phyloP scores from a whole-genome alignment of 2,329 filamentous ascomycete genomes.

The Tolypocladium cylindrosporum region DNA sequence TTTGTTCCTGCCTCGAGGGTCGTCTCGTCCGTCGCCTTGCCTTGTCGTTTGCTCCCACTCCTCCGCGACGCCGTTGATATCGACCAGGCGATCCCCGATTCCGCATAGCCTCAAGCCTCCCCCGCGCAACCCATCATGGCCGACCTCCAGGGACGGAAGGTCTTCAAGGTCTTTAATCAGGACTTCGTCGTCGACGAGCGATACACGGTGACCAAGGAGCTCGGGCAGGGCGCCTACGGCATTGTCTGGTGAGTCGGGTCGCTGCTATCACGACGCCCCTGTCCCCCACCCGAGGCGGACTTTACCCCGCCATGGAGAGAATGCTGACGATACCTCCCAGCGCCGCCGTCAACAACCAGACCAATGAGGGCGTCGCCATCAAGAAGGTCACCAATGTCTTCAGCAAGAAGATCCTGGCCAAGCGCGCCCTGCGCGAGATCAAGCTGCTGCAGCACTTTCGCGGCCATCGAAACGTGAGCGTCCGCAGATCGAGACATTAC shows the following conservation, averaged over 20 bases:
- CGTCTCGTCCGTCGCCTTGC: neutral
- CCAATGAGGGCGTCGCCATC: slow-evolving; percentile 89
- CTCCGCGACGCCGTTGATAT: neutral
- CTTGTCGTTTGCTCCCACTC: neutral
- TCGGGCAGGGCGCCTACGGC: slow-evolving; percentile 95
- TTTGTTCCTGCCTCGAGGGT: neutral
- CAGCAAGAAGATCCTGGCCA: slow-evolving; percentile 98
- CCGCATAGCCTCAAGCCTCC: neutral
- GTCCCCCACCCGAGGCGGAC: slow-evolving; percentile 9
- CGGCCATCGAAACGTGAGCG: slow-evolving; percentile 70
- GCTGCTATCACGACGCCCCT: slow-evolving; percentile 2
- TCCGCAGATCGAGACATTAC: neutral
- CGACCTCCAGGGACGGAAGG: slow-evolving; percentile 56
- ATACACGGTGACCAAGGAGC: slow-evolving; percentile 97
- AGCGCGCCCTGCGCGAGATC: slow-evolving; percentile 95
- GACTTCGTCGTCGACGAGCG: slow-evolving; percentile 98
- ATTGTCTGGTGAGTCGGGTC: slow-evolving; percentile 75
- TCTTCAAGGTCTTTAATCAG: slow-evolving; percentile 99
- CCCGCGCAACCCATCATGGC: slow-evolving; percentile 19
- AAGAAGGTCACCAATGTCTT: slow-evolving; percentile 99
- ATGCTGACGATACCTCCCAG: slow-evolving; percentile 33
- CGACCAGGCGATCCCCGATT: neutral
- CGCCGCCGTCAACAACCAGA: slow-evolving; percentile 85
- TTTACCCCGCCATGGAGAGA: slow-evolving; percentile 13
- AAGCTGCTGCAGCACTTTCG: slow-evolving; percentile 98